Conservation (phyloP, 2,329 filamentous ascomycete genomes). For the Fusarium xyrophilum region DNA sequence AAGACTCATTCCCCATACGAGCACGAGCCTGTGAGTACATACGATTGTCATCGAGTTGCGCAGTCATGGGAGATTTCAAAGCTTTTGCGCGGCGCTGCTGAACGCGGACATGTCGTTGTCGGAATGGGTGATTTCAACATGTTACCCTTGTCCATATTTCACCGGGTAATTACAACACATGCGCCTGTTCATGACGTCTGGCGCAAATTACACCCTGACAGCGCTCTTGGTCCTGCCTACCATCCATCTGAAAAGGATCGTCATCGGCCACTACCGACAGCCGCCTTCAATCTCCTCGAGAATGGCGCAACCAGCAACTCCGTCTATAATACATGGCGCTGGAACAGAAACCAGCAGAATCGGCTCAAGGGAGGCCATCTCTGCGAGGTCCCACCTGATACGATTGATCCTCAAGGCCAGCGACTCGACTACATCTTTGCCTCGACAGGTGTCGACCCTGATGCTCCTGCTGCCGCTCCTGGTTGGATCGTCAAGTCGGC, state of each 20-base stretch:
- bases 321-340: constrained; percentile 91
- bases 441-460: constrained; percentile 55
- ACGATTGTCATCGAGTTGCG: constrained; percentile 86
- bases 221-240: constrained; percentile 76
- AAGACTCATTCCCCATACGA: constrained; percentile 87
- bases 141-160: constrained; percentile 83
- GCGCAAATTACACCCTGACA: constrained; percentile 83
- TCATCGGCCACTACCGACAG: constrained; percentile 72
- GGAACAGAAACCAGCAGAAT: constrained; percentile 75
- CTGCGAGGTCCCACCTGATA: constrained; percentile 67
- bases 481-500: constrained; percentile 75
- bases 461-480: constrained; percentile 43
- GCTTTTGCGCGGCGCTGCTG: constrained; percentile 80
- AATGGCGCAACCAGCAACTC: constrained; percentile 91
- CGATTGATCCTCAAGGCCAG: constrained; percentile 77
- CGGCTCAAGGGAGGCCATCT: constrained; percentile 65
- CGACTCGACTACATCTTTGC: constrained; percentile 95
- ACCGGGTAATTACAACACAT: constrained; percentile 81
- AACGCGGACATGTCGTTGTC: constrained; percentile 82
- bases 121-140: constrained; percentile 97
- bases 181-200: constrained; percentile 83
- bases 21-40: constrained; percentile 77
- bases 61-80: constrained; percentile 97
- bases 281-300: constrained; percentile 75
- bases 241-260: constrained; percentile 72